Evolutionary conservation across 495 filamentous ascomycete genomes (phyloP), one percentile per base, ranked within the genome.

Genomic region (Daldinia grandis): DNA sequence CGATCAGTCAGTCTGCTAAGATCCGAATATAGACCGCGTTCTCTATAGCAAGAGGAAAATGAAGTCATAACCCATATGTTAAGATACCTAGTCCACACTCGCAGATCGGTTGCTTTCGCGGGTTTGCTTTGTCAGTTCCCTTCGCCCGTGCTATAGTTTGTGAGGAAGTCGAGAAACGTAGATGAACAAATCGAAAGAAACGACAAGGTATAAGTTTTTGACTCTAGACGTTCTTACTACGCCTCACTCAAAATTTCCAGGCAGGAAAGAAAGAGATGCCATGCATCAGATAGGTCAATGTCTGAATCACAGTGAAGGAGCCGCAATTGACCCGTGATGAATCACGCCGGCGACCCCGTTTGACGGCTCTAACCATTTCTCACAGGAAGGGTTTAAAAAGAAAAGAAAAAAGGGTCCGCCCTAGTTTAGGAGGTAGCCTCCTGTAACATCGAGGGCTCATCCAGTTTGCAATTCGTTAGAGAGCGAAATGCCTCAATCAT

Each of bases 141-240:
- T 53, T 64, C 21, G 42, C 30, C 33, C 57, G 56, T 58, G 25
- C 15, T 64, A 37, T 62, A 15, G 42, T 24, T 33, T 65, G 60
- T 63, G 62, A 65, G 35, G 62, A 73, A 73, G 70, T 66, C 35
- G 70, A 73, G 56, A 69, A 73, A 69, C 61, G 53, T 61, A 68
- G 56, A 61, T 57, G 50, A 57, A 54, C 24, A 42, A 49, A 33
- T 59, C 2, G 21, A 47, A 58, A 14, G 35, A 35, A 25, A 37
- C 58, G 38, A 57, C 17, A 49, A 14, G 58, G 31, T 44, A 72
- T 17, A 8, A 15, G 21, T 59, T 37, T 63, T 40, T 9, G 53
- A 37, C 38, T 30, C 21, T 9, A 56, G 58, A 56, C 60, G 25
- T 68, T 44, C 50, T 33, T 30, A 38, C 25, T 53, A 53, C 49